Base-by-base conservation (phyloP, 1,284 basidiomycete species). In the Naganishia cerealis region DNA sequence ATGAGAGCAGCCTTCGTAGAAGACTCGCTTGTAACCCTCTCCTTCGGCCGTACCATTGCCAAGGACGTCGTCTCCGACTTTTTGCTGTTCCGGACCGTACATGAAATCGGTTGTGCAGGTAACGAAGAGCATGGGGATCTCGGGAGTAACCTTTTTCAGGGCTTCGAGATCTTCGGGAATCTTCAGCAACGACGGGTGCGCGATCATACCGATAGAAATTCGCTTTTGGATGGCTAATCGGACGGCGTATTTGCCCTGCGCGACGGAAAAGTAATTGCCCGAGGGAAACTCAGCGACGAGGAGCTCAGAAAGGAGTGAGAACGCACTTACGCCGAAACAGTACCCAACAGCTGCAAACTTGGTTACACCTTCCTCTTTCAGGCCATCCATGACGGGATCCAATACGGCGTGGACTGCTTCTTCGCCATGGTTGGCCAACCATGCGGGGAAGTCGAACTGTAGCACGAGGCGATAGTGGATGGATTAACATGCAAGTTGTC, bases 101-200 rank as follows among this genome's bases (percentile, higher is more conserved):
- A 53, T 74, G 40, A 57, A 71, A 70, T 81, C 81, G 38, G 73
- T 67, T 40, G 74, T 75, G 13, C 78, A 78, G 59, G 75, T 75
- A 71, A 78, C 72, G 68, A 80, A 76, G 21, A 77, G 76, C 33
- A 77, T 72, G 10, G 80, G 79, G 16, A 73, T 70, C 13, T 57
- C 55, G 21, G 69, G 18, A 13, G 56, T 57, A 4, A 63, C 61
- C n/a, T 61, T 48, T 15, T 70, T 71, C 67, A 81, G 74, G 3
- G 67, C 71, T 81, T 89, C 84, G 36, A 90, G 80, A 76, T 80
- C 78, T 62, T 79, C 85, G 12, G 88, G 87, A 53, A 84, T 70
- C 48, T 86, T 71, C 69, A 92, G 83, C 2, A 87, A 80, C 3
- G 89, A 89, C 1, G 90, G 90, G 78, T 92, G 91, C 0, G 85